Conservation (phyloP, 805 yeast species). For the Candida argentea region DNA sequence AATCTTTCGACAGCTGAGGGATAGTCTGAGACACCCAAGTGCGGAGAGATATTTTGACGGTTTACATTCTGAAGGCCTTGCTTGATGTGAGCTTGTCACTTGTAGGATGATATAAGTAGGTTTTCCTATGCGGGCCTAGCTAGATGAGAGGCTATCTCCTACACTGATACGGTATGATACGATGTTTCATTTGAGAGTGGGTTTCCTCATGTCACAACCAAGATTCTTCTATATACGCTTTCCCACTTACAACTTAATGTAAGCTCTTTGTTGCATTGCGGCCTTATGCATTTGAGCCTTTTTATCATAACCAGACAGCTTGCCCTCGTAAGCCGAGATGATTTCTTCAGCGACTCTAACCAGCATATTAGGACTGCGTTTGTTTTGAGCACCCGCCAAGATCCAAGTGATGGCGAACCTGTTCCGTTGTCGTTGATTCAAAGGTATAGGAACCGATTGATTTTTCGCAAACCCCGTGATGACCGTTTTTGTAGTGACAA, state of each 20-base stretch:
- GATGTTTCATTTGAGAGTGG: no score
- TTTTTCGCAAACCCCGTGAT: conserved; percentile 84
- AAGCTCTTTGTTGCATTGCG: conserved; percentile 85
- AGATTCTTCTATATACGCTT: conserved; percentile 10
- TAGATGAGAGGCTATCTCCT: no score
- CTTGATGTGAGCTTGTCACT: no score
- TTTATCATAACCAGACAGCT: conserved; percentile 76
- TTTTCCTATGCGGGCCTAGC: no score
- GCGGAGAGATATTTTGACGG: no score
- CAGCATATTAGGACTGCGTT: conserved; percentile 70
- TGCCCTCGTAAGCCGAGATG: conserved; percentile 64
- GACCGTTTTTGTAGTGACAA: conserved; percentile 65
- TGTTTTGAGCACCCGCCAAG: conserved; percentile 69
- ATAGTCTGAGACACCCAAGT: no score
- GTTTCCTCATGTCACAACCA: no score
- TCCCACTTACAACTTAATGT: conserved; percentile 23
- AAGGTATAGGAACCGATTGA: conserved; percentile 70
- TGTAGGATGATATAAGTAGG: no score
- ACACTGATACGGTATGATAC: no score
- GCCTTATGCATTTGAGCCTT: conserved; percentile 72
- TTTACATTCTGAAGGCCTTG: no score
- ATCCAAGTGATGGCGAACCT: conserved; percentile 90
- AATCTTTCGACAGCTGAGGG: no score
- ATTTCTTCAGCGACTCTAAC: conserved; percentile 91
- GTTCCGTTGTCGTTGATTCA: conserved; percentile 71